A percentile compares a stretch with the other conserved stretches of the same genome.
Conservation (phyloP, 306 rosid species). For the Alnus glutinosa region DNA sequence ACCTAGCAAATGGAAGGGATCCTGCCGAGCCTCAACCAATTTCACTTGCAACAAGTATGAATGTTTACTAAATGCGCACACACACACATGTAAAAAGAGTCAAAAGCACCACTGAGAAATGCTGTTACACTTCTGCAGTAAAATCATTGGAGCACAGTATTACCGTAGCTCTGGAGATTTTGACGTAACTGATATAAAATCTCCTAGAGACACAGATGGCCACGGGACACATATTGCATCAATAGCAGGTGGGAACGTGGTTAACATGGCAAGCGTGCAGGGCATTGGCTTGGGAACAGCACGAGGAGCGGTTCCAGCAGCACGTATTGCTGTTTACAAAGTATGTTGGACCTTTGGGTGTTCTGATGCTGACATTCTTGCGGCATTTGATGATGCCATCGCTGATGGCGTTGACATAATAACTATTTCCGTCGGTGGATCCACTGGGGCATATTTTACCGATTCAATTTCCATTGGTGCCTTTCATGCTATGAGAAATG, state of each 20-base stretch:
- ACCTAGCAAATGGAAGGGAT: conserved; percentile 48
- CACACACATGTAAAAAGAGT: not conserved
- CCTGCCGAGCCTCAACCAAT: conserved; percentile 29
- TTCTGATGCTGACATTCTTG: conserved; percentile 11
- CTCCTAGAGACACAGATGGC: conserved; percentile 43
- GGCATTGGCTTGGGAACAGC: conserved; percentile 53
- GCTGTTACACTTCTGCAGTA: not conserved
- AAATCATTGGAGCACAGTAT: not conserved
- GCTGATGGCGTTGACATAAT: conserved; percentile 56
- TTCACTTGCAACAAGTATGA: conserved; percentile 51
- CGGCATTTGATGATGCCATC: conserved; percentile 50
- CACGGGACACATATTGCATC: conserved; percentile 63
- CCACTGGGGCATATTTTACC: too few relatives aligned
- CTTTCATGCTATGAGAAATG: conserved; percentile 53
- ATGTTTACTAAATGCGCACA: not conserved
- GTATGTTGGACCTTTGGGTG: conserved; percentile 30
- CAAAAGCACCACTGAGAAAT: not conserved
- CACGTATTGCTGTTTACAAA: conserved; percentile 53
- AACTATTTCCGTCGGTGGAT: conserved; percentile 32
- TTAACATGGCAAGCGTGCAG: conserved; percentile 35
- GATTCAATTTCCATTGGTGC: conserved; percentile 42
- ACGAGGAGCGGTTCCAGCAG: conserved; percentile 50
- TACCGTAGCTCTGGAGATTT: not conserved
- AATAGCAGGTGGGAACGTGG: conserved; percentile 42
- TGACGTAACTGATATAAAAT: conserved; percentile 2